Evolutionary conservation across 2,329 filamentous ascomycete genomes (phyloP), one percentile per base, ranked within the genome.

Genomic region (Pyrenochaeta sp.): DNA sequence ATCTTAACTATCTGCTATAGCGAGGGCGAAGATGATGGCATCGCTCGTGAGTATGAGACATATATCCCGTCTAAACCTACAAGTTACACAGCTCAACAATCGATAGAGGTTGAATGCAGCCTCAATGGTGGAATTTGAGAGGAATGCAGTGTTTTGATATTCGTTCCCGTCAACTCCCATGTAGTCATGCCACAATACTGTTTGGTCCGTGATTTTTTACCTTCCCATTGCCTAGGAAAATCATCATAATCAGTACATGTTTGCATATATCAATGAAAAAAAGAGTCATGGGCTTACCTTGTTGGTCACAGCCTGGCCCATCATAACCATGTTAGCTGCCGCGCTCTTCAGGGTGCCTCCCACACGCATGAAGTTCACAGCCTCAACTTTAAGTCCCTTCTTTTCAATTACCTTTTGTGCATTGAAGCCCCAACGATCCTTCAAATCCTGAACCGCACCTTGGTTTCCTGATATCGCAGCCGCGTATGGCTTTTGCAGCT

Each of bases 371-470:
- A 67, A 66, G 3, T 52, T 65, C 25, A 56, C 65, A 39, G 58
- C 64, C 58, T 64, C 52, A 0, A 66, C 47, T 59, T 64, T 57
- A 13, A 68, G 56, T 6, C 59, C 56, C 51, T 68, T 68, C 50
- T 52, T 58, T 40, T 58, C 62, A 34, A 59, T 72, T 62, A 70
- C 22, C 36, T 54, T 57, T 42, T 60, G 51, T n/a, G 59, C 61
- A 43, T 64, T 61, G 19, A 70, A 70, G 0, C 66, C 67, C 67
- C 67, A 68, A 0, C 67, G 54, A n/a, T 67, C 67, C 37, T 67
- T 67, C 44, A 70, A 45, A 40, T 70, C 67, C 52, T 70, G 66
- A 22, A 57, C 54, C 19, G 61, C 61, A 6, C 50, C 53, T 42
- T 68, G 66, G 27, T 63, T 64, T 6, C 66, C 66, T 12, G 56